phyloP scores from a whole-genome alignment of 2,329 filamentous ascomycete genomes.

The Raffaelea albimanens region DNA sequence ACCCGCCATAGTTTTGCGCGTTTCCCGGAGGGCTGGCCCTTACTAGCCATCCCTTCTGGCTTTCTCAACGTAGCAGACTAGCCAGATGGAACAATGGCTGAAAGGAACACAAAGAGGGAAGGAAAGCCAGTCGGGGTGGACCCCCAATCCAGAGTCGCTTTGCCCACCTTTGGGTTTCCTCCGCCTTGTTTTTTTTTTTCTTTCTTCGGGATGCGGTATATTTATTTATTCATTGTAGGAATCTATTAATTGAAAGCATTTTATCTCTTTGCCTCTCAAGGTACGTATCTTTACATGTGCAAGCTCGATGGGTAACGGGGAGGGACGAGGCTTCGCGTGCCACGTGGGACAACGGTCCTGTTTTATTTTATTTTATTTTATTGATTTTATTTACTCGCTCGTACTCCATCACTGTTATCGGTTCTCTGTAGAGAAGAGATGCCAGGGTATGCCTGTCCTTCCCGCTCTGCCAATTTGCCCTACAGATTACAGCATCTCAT shows the following conservation, averaged over 20 bases:
- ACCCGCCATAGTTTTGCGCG: too few relatives aligned
- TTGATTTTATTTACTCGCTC: background rate
- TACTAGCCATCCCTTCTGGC: too few relatives aligned
- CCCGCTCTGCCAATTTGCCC: too few relatives aligned
- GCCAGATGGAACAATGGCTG: too few relatives aligned
- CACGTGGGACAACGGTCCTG: constrained; percentile 8
- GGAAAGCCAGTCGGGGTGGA: background rate
- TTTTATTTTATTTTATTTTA: background rate
- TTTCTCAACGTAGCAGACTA: too few relatives aligned
- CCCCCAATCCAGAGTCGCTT: background rate
- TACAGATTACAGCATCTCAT: too few relatives aligned
- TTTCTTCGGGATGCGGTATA: background rate
- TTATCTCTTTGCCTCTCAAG: too few relatives aligned
- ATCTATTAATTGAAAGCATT: too few relatives aligned
- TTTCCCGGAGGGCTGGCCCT: too few relatives aligned
- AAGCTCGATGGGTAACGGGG: background rate
- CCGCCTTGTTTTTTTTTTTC: background rate
- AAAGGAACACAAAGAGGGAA: background rate
- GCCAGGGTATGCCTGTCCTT: background rate
- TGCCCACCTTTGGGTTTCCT: background rate
- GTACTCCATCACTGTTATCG: background rate
- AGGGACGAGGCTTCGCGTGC: constrained; percentile 8
- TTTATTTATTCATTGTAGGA: too few relatives aligned
- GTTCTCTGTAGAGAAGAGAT: background rate
- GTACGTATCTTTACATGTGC: too few relatives aligned